A percentile compares a stretch with the other conserved stretches of the same genome.
These are phyloP conservation scores for Posidonia australis DNA, from an alignment of 106 monocot genomes.

Conservation along the genomic window DNA sequence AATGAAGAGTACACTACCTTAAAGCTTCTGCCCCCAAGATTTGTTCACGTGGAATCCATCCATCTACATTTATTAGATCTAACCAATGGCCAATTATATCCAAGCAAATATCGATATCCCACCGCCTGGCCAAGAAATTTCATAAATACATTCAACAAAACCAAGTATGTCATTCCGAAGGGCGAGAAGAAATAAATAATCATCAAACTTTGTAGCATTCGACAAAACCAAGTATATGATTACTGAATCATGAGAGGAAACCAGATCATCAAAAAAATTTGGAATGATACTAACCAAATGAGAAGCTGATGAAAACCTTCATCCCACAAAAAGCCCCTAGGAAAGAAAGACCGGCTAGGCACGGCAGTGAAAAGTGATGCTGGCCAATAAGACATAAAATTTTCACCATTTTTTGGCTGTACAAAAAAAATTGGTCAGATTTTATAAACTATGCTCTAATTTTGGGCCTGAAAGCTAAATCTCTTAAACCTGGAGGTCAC, in stretches of 20 bases:
- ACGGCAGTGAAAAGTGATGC: slow-evolving; percentile 88
- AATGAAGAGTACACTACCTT: slow-evolving; percentile 34
- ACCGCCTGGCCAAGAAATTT: slow-evolving; percentile 37
- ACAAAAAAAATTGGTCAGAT: slow-evolving; percentile 3
- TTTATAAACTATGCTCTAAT: no score
- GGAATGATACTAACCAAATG: slow-evolving; percentile 51
- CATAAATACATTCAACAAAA: neutral
- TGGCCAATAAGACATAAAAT: slow-evolving; percentile 76
- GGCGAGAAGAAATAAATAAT: neutral
- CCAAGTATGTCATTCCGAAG: neutral
- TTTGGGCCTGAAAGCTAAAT: no score
- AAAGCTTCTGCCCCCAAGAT: slow-evolving; percentile 94
- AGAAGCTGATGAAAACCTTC: slow-evolving; percentile 96
- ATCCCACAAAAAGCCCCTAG: slow-evolving; percentile 97
- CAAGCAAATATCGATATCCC: slow-evolving; percentile 78
- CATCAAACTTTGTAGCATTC: no score
- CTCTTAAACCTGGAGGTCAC: no score
- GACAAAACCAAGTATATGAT: no score
- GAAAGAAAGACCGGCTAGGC: slow-evolving; percentile 90
- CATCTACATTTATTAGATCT: slow-evolving; percentile 87
- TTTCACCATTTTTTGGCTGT: slow-evolving; percentile 63
- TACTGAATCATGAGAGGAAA: no score
- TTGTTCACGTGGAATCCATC: slow-evolving; percentile 99
- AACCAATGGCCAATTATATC: slow-evolving; percentile 98
- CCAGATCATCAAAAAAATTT: neutral